Base-by-base conservation (phyloP, 805 yeast species). In the Torulaspora delbrueckii region DNA sequence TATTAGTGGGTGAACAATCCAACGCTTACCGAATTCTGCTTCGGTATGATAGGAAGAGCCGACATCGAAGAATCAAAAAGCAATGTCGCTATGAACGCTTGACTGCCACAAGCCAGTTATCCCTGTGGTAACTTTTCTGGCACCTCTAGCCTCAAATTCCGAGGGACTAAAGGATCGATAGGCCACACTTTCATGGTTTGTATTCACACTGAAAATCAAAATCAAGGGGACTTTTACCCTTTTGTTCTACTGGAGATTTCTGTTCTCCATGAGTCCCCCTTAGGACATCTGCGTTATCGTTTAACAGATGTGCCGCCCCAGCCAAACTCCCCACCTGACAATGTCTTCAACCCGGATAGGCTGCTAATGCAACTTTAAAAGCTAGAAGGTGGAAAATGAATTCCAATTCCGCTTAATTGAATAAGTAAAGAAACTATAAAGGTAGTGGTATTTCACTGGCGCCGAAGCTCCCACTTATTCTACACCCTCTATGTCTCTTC, bases 11-110 rank as follows among this genome's bases (percentile, higher is more conserved):
- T 67, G 71, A 66, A 69, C 72, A 69, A 68, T 69, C 71, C 71
- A 68, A 68, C 72, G 69, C 68, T 65, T 65, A 61, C 68, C 70
- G 68, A 67, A 68, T 66, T 68, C 72, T 70, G 74, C 74, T 69
- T 69, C 73, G 71, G 72, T 67, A 70, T 68, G 74, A 70, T 68
- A 70, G 73, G 72, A 68, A 69, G 73, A 69, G 73, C 72, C 71
- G 73, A 69, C 71, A 69, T 69, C 72, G 73, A 68, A 68, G 70
- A 69, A 66, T 66, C 72, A 67, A 70, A 66, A 67, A 67, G 72
- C 73, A 68, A 67, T 70, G 71, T 66, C 70, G 71, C 71, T 65
- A 67, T 68, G 71, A 68, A 66, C 71, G 72, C 72, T 70, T 69
- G 73, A 68, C 73, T 68, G 72, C 72, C 71, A 67, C 73, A 68